Conservation (phyloP, 345 rosid species). For the Euphorbia lathyris region DNA sequence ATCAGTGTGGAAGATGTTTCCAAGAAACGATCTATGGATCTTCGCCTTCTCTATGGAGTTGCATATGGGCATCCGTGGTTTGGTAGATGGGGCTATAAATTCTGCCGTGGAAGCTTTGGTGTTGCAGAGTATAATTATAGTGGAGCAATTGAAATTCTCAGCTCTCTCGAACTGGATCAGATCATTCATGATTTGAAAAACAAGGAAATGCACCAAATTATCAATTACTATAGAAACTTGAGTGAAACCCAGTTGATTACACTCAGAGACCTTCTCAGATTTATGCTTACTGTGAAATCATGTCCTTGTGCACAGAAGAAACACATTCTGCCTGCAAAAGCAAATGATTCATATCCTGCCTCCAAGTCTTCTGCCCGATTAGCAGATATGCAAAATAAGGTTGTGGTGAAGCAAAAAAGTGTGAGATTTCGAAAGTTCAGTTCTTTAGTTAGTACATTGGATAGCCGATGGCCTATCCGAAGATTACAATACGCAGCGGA, state of each 20-base stretch:
- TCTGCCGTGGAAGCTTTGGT: constrained; percentile 73
- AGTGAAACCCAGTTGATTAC: constrained; percentile 64
- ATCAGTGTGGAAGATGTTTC: constrained; percentile 66
- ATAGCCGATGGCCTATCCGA: constrained; percentile 76
- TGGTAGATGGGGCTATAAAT: constrained; percentile 85
- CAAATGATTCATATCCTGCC: constrained; percentile 14
- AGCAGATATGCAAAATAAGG: constrained; percentile 31
- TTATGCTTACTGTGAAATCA: constrained; percentile 62
- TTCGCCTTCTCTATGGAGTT: constrained; percentile 68
- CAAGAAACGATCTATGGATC: constrained; percentile 69
- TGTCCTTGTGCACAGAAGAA: constrained; percentile 37
- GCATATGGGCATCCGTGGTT: constrained; percentile 92
- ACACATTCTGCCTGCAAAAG: constrained; percentile 8
- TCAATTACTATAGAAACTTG: constrained; percentile 47
- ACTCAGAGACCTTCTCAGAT: constrained; percentile 64
- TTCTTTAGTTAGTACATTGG: constrained; percentile 46
- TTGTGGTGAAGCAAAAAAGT: constrained; percentile 32
- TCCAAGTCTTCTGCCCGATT: constrained; percentile 21
- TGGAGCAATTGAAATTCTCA: constrained; percentile 60
- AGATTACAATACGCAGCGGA: constrained; percentile 81
- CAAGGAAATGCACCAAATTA: constrained; percentile 42
- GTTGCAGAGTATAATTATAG: constrained; percentile 53
- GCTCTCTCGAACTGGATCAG: constrained; percentile 52
- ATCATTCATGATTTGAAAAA: constrained; percentile 42
- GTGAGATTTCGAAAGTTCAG: constrained; percentile 41